Percentiles rank a stretch among this genome's conserved stretches.
Conservation (phyloP, 2,329 filamentous ascomycete species). For the Pseudocercospora cruenta region DNA sequence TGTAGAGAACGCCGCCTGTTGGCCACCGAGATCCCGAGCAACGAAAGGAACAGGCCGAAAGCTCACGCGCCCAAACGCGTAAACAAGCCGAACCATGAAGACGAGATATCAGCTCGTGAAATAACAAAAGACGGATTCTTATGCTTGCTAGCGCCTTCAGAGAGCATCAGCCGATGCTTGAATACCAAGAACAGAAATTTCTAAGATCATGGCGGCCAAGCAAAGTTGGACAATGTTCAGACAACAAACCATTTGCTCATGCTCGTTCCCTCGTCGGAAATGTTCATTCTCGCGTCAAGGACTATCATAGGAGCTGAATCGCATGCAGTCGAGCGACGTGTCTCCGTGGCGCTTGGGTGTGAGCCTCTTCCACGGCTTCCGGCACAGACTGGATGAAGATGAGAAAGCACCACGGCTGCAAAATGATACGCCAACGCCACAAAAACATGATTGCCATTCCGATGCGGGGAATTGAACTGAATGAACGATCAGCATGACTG, state of each 20-base stretch:
- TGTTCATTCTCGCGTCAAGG: not conserved
- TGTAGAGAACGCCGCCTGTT: not conserved
- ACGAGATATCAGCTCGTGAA: not conserved
- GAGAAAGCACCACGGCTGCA: not conserved
- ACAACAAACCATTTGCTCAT: not conserved
- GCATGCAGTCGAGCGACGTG: too few relatives aligned
- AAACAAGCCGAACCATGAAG: not conserved
- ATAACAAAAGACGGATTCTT: not conserved
- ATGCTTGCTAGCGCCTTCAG: not conserved
- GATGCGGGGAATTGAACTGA: not conserved
- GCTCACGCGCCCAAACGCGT: too few relatives aligned
- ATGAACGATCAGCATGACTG: too few relatives aligned
- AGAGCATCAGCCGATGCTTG: too few relatives aligned
- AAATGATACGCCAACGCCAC: not conserved
- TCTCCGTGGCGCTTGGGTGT: too few relatives aligned
- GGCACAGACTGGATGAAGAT: not conserved
- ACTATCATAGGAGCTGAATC: too few relatives aligned
- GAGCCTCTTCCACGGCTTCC: too few relatives aligned
- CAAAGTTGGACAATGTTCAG: not conserved
- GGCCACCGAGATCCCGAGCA: not conserved
- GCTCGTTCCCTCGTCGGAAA: not conserved
- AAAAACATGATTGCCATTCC: not conserved
- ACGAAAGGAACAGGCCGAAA: not conserved
- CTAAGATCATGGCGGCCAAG: not conserved
- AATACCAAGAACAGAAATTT: too few relatives aligned